Evolutionary conservation across 1,139 yeast species (phyloP).

Genomic region (Suhomyces bribrorum): DNA sequence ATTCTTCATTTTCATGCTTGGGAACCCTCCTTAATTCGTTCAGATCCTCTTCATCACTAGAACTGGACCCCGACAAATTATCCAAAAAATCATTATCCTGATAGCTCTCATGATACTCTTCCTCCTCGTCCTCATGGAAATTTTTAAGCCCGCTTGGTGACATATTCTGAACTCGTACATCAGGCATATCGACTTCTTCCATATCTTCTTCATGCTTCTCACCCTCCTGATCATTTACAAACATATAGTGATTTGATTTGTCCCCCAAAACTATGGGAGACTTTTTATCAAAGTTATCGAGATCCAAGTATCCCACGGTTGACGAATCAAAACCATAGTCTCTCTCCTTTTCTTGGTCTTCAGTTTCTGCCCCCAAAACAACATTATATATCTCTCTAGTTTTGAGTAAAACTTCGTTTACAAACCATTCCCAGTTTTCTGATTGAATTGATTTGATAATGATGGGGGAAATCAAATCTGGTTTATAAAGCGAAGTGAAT

Average conservation of each 20-base stretch:
- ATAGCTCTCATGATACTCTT: constrained; percentile 22
- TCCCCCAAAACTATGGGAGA: constrained; percentile 36
- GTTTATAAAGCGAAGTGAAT: constrained; percentile 50
- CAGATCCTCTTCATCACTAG: constrained; percentile 33
- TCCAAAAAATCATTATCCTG: constrained; percentile 34
- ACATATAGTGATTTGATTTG: constrained; percentile 35
- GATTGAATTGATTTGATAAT: constrained; percentile 42
- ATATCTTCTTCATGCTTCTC: constrained; percentile 9
- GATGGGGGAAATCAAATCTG: constrained; percentile 47
- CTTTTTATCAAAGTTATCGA: constrained; percentile 29
- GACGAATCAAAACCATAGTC: constrained; percentile 35
- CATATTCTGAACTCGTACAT: constrained; percentile 24
- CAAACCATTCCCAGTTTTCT: constrained; percentile 49
- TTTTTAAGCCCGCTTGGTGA: constrained; percentile 22
- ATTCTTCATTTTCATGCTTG: constrained; percentile 36
- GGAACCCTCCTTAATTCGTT: constrained; percentile 39
- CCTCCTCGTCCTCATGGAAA: constrained; percentile 22
- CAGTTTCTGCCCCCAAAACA: constrained; percentile 45
- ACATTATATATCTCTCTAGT: constrained; percentile 51
- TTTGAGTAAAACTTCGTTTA: constrained; percentile 41
- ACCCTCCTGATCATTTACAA: constrained; percentile 24
- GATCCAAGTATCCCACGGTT: constrained; percentile 39
- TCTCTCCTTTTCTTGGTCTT: constrained; percentile 17
- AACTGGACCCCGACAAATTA: constrained; percentile 41
- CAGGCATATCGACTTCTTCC: constrained; percentile 22